Base-by-base conservation (phyloP, 225 moss, liverwort and hornwort genomes). In the Takakia lepidozioides region DNA sequence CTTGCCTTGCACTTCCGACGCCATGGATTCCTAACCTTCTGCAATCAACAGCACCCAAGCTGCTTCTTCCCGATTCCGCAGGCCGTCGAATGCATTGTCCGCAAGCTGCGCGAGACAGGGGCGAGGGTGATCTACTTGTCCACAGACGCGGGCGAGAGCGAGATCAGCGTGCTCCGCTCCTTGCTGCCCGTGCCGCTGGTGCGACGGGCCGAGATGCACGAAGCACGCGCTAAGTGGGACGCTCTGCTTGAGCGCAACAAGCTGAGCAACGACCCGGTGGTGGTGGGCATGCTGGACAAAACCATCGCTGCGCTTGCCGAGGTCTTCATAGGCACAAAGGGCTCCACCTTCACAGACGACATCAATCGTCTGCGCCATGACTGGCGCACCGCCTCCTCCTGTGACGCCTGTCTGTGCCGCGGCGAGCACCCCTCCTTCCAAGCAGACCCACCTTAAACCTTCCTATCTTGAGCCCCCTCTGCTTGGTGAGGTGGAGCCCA, bases 1-100 rank as follows among this genome's bases (percentile, higher is more conserved):
- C 14, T 75, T 40, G 69, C 79, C 30, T 58, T 75, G 26, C 79
- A 80, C 49, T 80, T 80, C 42, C 74, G 79, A 2, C 66, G 79
- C 5, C 79, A 80, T 35, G 79, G 75, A 8, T 80, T 74, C 57
- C 38, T 80, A 54, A 46, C 74, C 6, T 80, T 74, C 57, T 80
- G 79, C 60, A 80, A 80, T 60, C 63, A 38, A 54, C 59, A 74
- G 3, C 51, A 37, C 35, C 60, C 66, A 29, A 67, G 66, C 53
- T 75, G 79, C 46, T 80, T 80, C 30, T 80, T 60, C 57, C 79
- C 79, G 8, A 50, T 80, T 3, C 79, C 79, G 17, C 75, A 75
- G 40, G 75, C 68, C 16, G 70, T 60, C 25, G 48, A 50, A 25
- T 80, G 67, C 54, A 67, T 80, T 27, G 61, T 47, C 34, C 17